Evolutionary conservation across 345 rosid species (phyloP), one percentile per base, ranked within the genome.

Genomic region (Brassica juncea): DNA sequence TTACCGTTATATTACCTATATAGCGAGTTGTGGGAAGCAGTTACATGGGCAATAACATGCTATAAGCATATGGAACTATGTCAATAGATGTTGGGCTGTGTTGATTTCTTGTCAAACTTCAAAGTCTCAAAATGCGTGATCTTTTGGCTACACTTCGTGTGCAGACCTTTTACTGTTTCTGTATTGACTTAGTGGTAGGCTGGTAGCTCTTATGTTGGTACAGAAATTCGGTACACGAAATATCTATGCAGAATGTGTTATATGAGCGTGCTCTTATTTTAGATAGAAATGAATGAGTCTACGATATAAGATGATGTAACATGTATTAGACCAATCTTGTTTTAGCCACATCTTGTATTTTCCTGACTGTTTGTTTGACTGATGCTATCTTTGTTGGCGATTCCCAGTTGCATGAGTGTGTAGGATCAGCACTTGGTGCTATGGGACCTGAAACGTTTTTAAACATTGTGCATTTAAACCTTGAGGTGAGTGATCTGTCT

Each of bases 361-460:
- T 79, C 58, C 28, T 52, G 59, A 72, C 75, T 21, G 65, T 67
- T 54, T 54, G 52, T 67, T 72, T 42, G 9, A 47, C 80, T 78
- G 70, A 67, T 27, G 14, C 44, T 44, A 42, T 49, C 58, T 80
- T 73, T 84, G 61, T 67, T 80, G 78, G 62, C 67, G 32, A 77
- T 80, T 15, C 80, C 74, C 82, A 95, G 98, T 84, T 95, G 81
- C 98, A 91, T 84, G 96, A 88, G 77, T 93, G 96, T 77, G 88
- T 95, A 76, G 99, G 98, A 83, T 93, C 89, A 64, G 97, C 97
- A 75, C 87, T 93, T 82, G 93, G 89, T 71, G 96, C 99, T 70
- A 86, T 95, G 93, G 98, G 99, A 47, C 94, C 97, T 54, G 98
- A 93, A 81, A 84, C 89, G 66, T 89, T 95, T 84, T 82, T 91